Evolutionary conservation across 2,329 filamentous ascomycete genomes (phyloP).

Genomic region (Cladosporium sp.): DNA sequence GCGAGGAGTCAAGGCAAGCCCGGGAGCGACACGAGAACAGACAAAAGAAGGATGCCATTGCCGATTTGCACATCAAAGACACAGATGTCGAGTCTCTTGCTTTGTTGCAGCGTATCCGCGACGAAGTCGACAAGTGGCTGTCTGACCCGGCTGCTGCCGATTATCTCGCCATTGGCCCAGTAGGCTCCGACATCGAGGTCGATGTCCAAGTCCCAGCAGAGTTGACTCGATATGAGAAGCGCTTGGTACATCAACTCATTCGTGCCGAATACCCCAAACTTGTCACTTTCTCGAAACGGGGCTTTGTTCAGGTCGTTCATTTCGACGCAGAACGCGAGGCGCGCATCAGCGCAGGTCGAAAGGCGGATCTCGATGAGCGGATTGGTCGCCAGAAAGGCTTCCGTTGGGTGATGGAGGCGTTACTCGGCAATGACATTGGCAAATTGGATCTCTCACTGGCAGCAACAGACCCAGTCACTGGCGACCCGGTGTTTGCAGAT

Average conservation of each 20-base stretch:
- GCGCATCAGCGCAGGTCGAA: slow-evolving; percentile 35
- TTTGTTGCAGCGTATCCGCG: slow-evolving; percentile 46
- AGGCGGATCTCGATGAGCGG: slow-evolving; percentile 36
- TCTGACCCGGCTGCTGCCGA: slow-evolving; percentile 24
- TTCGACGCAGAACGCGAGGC: slow-evolving; percentile 43
- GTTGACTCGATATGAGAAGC: slow-evolving; percentile 58
- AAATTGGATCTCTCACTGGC: slow-evolving; percentile 35
- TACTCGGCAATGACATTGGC: slow-evolving; percentile 36
- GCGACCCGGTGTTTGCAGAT: slow-evolving; percentile 34
- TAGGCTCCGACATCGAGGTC: slow-evolving; percentile 15
- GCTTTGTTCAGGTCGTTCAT: slow-evolving; percentile 40
- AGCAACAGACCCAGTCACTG: slow-evolving; percentile 31
- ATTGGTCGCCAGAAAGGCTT: slow-evolving; percentile 46
- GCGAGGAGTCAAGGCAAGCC: slow-evolving; percentile 51
- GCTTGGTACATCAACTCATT: slow-evolving; percentile 63
- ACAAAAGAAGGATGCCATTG: slow-evolving; percentile 37
- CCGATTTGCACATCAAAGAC: slow-evolving; percentile 47
- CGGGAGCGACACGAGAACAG: slow-evolving; percentile 42
- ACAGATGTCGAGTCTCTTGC: slow-evolving; percentile 50
- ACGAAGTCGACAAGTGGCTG: slow-evolving; percentile 46
- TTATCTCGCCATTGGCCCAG: slow-evolving; percentile 32
- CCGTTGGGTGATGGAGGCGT: slow-evolving; percentile 47
- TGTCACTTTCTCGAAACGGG: slow-evolving; percentile 38
- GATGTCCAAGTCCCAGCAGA: slow-evolving; percentile 22
- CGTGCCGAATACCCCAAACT: slow-evolving; percentile 54